Evolutionary conservation across 2,329 filamentous ascomycete species (phyloP), one percentile per base, ranked within the genome.

Genomic region (Bipolaris sorokiniana): DNA sequence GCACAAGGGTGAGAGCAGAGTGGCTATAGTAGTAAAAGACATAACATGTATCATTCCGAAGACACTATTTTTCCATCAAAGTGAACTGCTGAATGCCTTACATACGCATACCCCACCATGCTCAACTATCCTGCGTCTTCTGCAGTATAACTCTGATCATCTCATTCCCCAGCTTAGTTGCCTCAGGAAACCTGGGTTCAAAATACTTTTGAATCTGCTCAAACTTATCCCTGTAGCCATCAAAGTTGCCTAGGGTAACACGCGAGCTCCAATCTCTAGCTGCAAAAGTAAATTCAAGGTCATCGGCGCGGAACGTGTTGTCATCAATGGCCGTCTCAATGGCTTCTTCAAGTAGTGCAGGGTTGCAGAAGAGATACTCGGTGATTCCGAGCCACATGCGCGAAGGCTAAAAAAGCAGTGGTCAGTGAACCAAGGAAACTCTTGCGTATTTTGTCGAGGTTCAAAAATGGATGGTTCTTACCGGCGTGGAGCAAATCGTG

Each of bases 401-500:
- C 82, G 99, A 99, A 45, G 98, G 86, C 80, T 88, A 41, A 44
- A 18, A 3, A 13, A 18, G 15, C 11, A 9, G 2, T n/a, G 16
- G 41, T 45, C 11, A 45, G 23, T 11, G 48, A 11, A 23, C 15
- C 5, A 45, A 3, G 31, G 15, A 5, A 26, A 31, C 11, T 36
- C 31, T 22, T 41, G 38, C 26, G 13, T 31, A 4, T 31, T 31
- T 13, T 31, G 28, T 31, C 28, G 28, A 31, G 28, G 11, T 13
- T 31, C 3, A 28, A 31, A 31, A 13, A 11, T 4, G 10, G 28
- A 7, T 15, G 15, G 28, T 28, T 28, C 84, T 74, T 72, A 88
- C 86, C 47, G 95, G 95, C 37, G 95, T 99, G 51, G 92, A 97
- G 81, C 95, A 99, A 66, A 99, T 96, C 93, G 99, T 99, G 81